Conservation (phyloP, 83 land plant species). For the Diphasiastrum complanatum region DNA sequence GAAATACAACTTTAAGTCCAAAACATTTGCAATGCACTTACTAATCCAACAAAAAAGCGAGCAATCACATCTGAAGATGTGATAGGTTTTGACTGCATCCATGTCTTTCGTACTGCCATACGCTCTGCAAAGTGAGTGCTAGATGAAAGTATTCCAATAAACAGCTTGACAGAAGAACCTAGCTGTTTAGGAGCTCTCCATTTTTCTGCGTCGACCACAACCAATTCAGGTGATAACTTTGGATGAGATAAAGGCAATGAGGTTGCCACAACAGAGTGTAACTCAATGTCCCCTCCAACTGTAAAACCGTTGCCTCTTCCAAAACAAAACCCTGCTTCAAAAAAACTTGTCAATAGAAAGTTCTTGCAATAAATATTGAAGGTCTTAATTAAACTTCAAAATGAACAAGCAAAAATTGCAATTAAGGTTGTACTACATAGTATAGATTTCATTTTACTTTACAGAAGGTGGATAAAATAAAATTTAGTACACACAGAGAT, state of each 20-base stretch:
- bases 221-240: slow-evolving; percentile 60
- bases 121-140: slow-evolving; percentile 77
- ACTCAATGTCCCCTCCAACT: slow-evolving; percentile 63
- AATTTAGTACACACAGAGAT: too few species aligned
- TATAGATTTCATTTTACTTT: too few species aligned
- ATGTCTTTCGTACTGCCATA: slow-evolving; percentile 77
- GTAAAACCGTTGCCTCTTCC: slow-evolving; percentile 87
- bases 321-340: slow-evolving; percentile 69
- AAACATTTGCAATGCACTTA: too few species aligned
- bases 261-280: slow-evolving; percentile 72
- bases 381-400: too few species aligned
- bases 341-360: not conserved
- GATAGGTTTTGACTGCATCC: slow-evolving; percentile 65
- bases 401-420: too few species aligned
- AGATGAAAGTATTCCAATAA: slow-evolving; percentile 78
- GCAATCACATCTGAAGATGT: slow-evolving; percentile 62
- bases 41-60: slow-evolving; percentile 94
- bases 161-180: slow-evolving; percentile 45
- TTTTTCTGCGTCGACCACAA: slow-evolving; percentile 46
- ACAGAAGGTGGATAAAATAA: too few species aligned
- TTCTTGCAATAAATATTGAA: too few species aligned
- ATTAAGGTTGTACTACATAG: too few species aligned
- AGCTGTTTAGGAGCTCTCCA: slow-evolving; percentile 68
- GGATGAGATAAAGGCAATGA: slow-evolving; percentile 75
- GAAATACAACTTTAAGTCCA: too few species aligned